Base-by-base conservation (phyloP, 202 grass and related monocot genomes). In the Musa balbisiana region DNA sequence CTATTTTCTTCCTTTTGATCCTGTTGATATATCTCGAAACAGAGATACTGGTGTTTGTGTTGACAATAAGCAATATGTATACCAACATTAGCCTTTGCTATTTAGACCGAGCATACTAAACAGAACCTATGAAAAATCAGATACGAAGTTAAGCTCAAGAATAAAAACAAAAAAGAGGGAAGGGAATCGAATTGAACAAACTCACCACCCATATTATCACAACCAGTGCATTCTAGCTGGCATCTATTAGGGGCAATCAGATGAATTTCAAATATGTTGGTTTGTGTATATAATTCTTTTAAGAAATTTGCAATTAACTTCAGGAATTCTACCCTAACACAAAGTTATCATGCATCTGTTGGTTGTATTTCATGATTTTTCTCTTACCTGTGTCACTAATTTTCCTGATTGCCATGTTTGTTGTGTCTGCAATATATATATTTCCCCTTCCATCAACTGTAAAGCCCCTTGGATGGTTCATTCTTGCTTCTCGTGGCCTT, bases 351-450 rank as follows among this genome's bases (percentile, higher is more conserved):
- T 43, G 16, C 24, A 66, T 66, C 9, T 25, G 3, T 60, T 9
- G 21, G 15, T 68, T 6, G 8, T 33, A 43, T 16, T 68, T 52
- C 22, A 17, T 72, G 68, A 51, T 80, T 80, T 83, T 80, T 82
- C 83, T 69, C 78, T 73, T 90, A 95, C 96, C 96, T 70, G 89
- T 56, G 83, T 95, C 80, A 76, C 89, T 99, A 84, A 99, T 90
- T 72, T 99, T 99, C 84, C 96, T 95, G 85, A 99, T 90, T 16
- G 89, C 96, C 96, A 99, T 95, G 83, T 99, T 99, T 89, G 90
- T 87, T 71, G 89, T 85, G 50, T 99, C 96, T 27, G 96, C 96
- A 53, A 99, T 87, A 88, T 99, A 99, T 75, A 99, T 95, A 25
- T 95, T 99, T 53, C 89, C 91, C 71, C 82, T 91, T 77, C 89